Percentiles rank a stretch among this genome's conserved stretches.
Conservation (phyloP, 371 early-diverging fungal genomes). For the Smittium culicis region DNA sequence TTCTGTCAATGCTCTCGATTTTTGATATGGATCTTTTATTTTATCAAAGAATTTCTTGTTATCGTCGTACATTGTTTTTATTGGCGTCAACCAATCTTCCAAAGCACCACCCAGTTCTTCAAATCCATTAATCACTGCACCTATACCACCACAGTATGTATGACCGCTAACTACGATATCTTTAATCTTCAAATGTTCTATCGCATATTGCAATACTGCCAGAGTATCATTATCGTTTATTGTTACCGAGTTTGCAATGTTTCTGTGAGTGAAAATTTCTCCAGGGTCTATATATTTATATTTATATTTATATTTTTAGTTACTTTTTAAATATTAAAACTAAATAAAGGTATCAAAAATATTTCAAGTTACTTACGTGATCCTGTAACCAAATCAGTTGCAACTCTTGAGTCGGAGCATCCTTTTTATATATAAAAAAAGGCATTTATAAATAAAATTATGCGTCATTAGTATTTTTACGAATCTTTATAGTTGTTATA, state of each 20-base stretch:
- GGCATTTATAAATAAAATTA: no score
- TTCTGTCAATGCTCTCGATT: slow-evolving; percentile 42
- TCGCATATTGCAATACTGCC: slow-evolving; percentile 83
- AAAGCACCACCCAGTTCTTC: background rate
- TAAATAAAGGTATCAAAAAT: no score
- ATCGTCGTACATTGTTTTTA: slow-evolving; percentile 56
- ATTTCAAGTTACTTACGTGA: background rate
- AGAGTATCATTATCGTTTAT: slow-evolving; percentile 61
- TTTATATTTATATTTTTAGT: background rate
- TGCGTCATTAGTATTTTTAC: no score
- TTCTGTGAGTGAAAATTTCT: slow-evolving; percentile 87
- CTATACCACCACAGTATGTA: slow-evolving; percentile 77
- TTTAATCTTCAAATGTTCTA: slow-evolving; percentile 77
- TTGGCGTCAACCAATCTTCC: slow-evolving; percentile 49
- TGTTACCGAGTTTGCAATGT: slow-evolving; percentile 82
- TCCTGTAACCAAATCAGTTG: slow-evolving; percentile 38
- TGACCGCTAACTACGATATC: slow-evolving; percentile 87
- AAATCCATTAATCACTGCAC: slow-evolving; percentile 53
- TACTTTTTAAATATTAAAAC: background rate
- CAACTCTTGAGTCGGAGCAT: slow-evolving; percentile 85
- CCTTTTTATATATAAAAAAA: slow-evolving; percentile 40
- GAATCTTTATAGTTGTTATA: no score
- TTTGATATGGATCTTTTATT: slow-evolving; percentile 24
- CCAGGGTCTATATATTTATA: slow-evolving; percentile 40
- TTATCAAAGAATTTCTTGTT: slow-evolving; percentile 38